A percentile compares a stretch with the other conserved stretches of the same genome.
Conservation (phyloP, 2,329 filamentous ascomycete species). For the Cadophora sp. region DNA sequence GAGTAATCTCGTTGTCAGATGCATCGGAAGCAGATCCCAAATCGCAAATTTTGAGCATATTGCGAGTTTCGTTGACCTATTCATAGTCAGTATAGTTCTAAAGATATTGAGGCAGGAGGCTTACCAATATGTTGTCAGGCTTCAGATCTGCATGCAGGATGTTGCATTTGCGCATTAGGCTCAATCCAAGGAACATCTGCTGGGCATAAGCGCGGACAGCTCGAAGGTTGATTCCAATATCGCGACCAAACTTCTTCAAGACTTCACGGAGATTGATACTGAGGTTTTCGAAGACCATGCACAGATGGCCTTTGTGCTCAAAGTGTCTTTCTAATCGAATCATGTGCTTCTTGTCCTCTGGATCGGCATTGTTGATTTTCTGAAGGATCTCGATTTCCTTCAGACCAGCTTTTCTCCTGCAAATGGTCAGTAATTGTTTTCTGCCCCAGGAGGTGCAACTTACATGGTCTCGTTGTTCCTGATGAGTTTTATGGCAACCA, state of each 20-base stretch:
- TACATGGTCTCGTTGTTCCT: conserved; percentile 92
- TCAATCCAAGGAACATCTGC: conserved; percentile 91
- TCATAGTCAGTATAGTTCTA: conserved; percentile 30
- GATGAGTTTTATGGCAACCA: conserved; percentile 98
- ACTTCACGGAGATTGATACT: conserved; percentile 93
- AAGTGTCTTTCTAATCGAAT: conserved; percentile 88
- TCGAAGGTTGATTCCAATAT: conserved; percentile 87
- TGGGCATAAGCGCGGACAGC: conserved; percentile 90
- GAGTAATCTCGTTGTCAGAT: conserved; percentile 89
- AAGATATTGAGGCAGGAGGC: conserved; percentile 10
- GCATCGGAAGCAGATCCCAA: conserved; percentile 94
- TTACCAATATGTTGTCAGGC: conserved; percentile 87
- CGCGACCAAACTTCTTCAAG: conserved; percentile 93
- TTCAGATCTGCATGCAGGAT: conserved; percentile 97
- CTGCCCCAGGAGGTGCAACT: conserved; percentile 20
- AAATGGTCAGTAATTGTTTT: conserved; percentile 38
- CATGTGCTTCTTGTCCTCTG: conserved; percentile 89
- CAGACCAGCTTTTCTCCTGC: conserved; percentile 79
- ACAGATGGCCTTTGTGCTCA: conserved; percentile 93
- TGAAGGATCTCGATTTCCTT: conserved; percentile 94
- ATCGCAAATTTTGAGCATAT: conserved; percentile 92
- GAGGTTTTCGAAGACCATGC: conserved; percentile 96
- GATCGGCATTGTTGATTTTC: conserved; percentile 84
- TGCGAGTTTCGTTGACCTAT: conserved; percentile 79
- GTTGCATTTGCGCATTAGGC: conserved; percentile 88